Base-by-base conservation (phyloP, 2,329 filamentous ascomycete genomes). In the Fusarium brevicatenulatum region DNA sequence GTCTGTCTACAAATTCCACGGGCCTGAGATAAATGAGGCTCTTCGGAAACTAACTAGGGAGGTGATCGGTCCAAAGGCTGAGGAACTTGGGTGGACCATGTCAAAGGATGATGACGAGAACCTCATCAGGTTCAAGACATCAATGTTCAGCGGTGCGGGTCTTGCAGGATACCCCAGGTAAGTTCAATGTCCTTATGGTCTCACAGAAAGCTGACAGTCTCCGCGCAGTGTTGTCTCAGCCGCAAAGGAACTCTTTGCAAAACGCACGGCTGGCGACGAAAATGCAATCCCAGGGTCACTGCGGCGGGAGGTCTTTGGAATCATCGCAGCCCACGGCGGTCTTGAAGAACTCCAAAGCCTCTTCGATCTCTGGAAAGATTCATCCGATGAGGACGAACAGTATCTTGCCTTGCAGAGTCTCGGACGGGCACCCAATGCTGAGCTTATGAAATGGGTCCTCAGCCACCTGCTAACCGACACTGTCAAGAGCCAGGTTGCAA, bases 131-230 rank as follows among this genome's bases (percentile, higher is more conserved):
- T 34, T 50, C 28, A 32, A 23, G 6, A 2, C 28, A 34, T 32
- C 28, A 1, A 50, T 23, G 21, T 50, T 50, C 2, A 32, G 46
- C 1, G 28, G 46, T 4, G 15, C 28, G 15, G 46, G 21, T 3
- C 28, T 50, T 3, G 15, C 46, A 49, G 28, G 28, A 30, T 3
- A 49, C 21, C 5, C 28, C 3, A 49, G 10, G 46, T 32, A 18
- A 32, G 28, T 3, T 18, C 4, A 49, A 3, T 18, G 1, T 23
- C 0, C 21, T 6, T 7, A 1, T 1, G 0, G 46, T 7, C 10
- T 16, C 32, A 15, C 7, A n/a, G 1, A 1, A 13, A 4, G 8
- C 19, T 50, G 28, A 32, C 21, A 9, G 9, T 18, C 1, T 23
- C 5, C 5, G 0, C 12, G 28, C 7, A 50, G 46, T 1, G 4